A percentile compares a stretch with the other conserved stretches of the same genome.
phyloP scores from a whole-genome alignment of 2,329 filamentous ascomycete genomes.

The Ophiosphaerella korrae region DNA sequence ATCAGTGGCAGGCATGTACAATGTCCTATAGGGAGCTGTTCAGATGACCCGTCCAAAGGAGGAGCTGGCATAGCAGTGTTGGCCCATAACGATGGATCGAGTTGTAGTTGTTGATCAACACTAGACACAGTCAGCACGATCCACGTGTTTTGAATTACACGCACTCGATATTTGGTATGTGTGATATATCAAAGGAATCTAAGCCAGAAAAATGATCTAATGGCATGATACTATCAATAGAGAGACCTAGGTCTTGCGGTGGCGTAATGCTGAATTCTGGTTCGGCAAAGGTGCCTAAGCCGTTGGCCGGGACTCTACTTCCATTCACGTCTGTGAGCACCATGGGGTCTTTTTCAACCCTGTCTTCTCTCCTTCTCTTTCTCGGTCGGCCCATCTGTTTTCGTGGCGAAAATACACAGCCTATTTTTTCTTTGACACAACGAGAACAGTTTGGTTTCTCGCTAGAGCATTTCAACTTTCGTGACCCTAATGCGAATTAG shows the following conservation, averaged over 20 bases:
- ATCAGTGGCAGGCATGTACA: conserved; percentile 55
- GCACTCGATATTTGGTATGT: conserved; percentile 18
- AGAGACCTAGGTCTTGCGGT: conserved; percentile 5
- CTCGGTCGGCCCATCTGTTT: conserved; percentile 59
- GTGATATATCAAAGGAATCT: conserved; percentile 3
- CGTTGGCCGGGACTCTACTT: neutral
- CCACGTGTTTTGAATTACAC: neutral
- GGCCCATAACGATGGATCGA: conserved; percentile 39
- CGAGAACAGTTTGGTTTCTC: conserved; percentile 50
- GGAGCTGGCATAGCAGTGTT: neutral
- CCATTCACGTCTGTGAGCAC: conserved; percentile 1
- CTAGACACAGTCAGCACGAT: conserved; percentile 6
- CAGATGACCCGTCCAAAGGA: neutral
- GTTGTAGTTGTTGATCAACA: conserved; percentile 15
- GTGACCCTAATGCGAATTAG: conserved; percentile 42
- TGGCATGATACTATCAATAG: conserved; percentile 5
- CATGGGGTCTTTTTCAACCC: conserved; percentile 5
- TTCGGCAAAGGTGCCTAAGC: neutral
- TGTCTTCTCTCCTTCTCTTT: conserved; percentile 49
- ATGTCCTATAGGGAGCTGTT: conserved; percentile 10
- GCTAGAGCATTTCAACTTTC: conserved; percentile 57
- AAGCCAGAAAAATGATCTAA: neutral
- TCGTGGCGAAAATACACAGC: conserved; percentile 54
- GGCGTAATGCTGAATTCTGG: conserved; percentile 19
- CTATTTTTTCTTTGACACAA: conserved; percentile 49